Base-by-base conservation (phyloP, 2,329 filamentous ascomycete genomes). In the Cucurbitaria berberidis region DNA sequence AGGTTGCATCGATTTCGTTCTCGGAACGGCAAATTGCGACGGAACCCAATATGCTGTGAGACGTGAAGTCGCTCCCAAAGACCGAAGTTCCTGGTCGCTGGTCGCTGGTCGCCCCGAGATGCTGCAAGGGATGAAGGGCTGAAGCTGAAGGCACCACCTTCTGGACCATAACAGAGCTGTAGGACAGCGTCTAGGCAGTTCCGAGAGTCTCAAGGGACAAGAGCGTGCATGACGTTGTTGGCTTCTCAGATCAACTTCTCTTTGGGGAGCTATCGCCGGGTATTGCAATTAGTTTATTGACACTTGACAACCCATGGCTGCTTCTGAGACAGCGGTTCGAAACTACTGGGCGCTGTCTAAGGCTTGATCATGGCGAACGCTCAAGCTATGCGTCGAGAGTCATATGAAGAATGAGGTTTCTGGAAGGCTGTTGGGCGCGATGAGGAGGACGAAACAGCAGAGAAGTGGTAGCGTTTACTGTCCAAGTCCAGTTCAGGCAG, bases 261-360 rank as follows among this genome's bases (percentile, higher is more conserved):
- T 13, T 34, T 34, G 18, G 36, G 36, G 21, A 24, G 19, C 36
- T 39, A 22, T 22, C 19, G 36, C 21, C 19, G 13, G 35, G 18
- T 10, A 11, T 18, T 11, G 18, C 10, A 38, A 9, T 10, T 29
- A 44, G 45, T 40, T 45, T 58, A 53, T 58, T 53, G 48, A 53
- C 30, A 42, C 41, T 48, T 53, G 57, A n/a, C n/a, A 41, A 53
- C 53, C 57, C 35, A 34, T 26, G 48, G 45, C 42, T 24, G 50
- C 30, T 32, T 16, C 32, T 26, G 36, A 30, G 36, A 19, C n/a
- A 34, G 48, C n/a, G 13, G 41, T 40, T 43, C 19, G 19, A 22
- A 10, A 21, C 21, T 3, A 13, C 19, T 11, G 8, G 3, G n/a
- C 35, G 35, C 18, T 11, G 19, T 38, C 19, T 22, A 21, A 18